A percentile compares a stretch with the other conserved stretches of the same genome.
phyloP scores from a whole-genome alignment of 805 yeast genomes.

The Monosporozyma unispora region DNA sequence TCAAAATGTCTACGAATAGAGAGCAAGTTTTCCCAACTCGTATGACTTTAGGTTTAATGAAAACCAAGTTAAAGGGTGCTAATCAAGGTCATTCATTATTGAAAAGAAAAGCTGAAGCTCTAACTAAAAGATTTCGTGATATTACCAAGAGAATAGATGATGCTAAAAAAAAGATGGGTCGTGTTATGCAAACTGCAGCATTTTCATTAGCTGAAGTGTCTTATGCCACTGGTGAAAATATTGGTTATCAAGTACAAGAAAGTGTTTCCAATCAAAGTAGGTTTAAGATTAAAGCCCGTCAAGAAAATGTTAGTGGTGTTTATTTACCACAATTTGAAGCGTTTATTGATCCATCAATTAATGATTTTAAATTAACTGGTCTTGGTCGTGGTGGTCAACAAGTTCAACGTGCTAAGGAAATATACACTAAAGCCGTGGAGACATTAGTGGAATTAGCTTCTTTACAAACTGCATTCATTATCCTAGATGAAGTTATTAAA shows the following conservation, averaged over 20 bases:
- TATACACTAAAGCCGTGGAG: slow-evolving; percentile 94
- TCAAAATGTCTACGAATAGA: slow-evolving; percentile 36
- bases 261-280: slow-evolving; percentile 76
- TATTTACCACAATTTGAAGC: slow-evolving; percentile 87
- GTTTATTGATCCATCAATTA: slow-evolving; percentile 70
- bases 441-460: slow-evolving; percentile 93
- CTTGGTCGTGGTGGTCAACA: slow-evolving; percentile 98
- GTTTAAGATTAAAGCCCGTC: slow-evolving; percentile 82
- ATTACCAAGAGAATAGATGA: slow-evolving; percentile 91
- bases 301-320: slow-evolving; percentile 95
- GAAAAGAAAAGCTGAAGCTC: slow-evolving; percentile 93
- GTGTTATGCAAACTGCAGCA: slow-evolving; percentile 97
- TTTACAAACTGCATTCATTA: slow-evolving; percentile 91
- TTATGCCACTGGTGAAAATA: slow-evolving; percentile 95
- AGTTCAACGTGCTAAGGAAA: slow-evolving; percentile 86
- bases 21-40: slow-evolving; percentile 97
- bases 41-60: slow-evolving; percentile 94
- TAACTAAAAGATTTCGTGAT: slow-evolving; percentile 92
- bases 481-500: slow-evolving; percentile 93
- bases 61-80: slow-evolving; percentile 92
- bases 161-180: slow-evolving; percentile 93
- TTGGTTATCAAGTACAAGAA: slow-evolving; percentile 92
- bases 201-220: slow-evolving; percentile 95
- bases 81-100: slow-evolving; percentile 89
- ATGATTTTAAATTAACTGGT: slow-evolving; percentile 94